These are phyloP conservation scores for Murraya koenigii DNA, from an alignment of 345 rosid species.

Conservation along the genomic window DNA sequence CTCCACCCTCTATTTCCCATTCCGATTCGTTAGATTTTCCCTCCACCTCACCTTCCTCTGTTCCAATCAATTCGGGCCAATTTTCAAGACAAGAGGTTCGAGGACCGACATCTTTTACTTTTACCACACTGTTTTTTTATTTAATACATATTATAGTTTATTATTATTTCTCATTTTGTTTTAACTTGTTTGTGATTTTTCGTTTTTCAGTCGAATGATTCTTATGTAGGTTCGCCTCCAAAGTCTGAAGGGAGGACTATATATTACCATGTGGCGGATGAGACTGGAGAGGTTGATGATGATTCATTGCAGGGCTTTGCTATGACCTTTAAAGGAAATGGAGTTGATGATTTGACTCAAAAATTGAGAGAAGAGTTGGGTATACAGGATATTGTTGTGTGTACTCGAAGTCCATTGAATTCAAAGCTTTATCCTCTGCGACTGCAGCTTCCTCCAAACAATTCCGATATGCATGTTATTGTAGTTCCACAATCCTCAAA, in stretches of 20 bases:
- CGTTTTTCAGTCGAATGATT: slow-evolving; percentile 59
- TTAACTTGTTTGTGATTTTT: neutral
- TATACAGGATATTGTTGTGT: slow-evolving; percentile 64
- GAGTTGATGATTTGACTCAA: slow-evolving; percentile 65
- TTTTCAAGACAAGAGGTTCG: slow-evolving; percentile 71
- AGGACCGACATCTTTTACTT: neutral
- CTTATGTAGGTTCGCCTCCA: slow-evolving; percentile 56
- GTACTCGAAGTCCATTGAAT: slow-evolving; percentile 85
- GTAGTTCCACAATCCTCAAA: slow-evolving; percentile 49
- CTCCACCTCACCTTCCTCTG: slow-evolving; percentile 44
- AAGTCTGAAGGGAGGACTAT: slow-evolving; percentile 83
- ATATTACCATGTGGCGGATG: slow-evolving; percentile 77
- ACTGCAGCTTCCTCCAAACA: slow-evolving; percentile 95
- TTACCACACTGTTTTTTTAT: too few species aligned
- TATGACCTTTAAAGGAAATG: slow-evolving; percentile 72
- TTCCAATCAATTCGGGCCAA: slow-evolving; percentile 37
- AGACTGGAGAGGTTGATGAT: slow-evolving; percentile 67
- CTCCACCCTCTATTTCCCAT: slow-evolving; percentile 24
- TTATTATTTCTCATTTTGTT: neutral
- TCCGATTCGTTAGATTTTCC: slow-evolving; percentile 44
- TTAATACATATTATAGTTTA: too few species aligned
- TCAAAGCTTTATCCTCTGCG: slow-evolving; percentile 80
- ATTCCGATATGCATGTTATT: slow-evolving; percentile 69
- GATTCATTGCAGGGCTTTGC: slow-evolving; percentile 53
- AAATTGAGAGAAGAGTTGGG: slow-evolving; percentile 71